phyloP scores from a whole-genome alignment of 2,329 filamentous ascomycete species.

The Chaetomium strumarium region DNA sequence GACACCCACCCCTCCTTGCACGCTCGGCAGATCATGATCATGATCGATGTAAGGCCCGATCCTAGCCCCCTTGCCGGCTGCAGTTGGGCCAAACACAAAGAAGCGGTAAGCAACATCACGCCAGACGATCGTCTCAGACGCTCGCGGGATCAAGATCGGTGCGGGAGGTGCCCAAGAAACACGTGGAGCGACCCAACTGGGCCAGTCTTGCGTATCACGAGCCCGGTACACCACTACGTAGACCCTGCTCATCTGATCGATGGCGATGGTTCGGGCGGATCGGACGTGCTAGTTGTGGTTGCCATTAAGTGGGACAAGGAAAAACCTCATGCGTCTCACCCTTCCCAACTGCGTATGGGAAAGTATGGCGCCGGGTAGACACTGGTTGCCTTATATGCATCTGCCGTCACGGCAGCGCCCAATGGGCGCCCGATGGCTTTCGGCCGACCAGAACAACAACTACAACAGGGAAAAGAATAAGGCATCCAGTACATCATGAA shows the following conservation, averaged over 20 bases:
- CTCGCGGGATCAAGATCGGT: conserved; percentile 19
- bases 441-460: neutral
- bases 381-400: conserved; percentile 7
- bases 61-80: neutral
- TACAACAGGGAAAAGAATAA: neutral
- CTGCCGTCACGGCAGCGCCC: conserved; percentile 6
- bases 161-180: conserved; percentile 13
- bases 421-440: conserved; percentile 13
- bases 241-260: conserved; percentile 12
- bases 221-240: conserved; percentile 4
- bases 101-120: conserved; percentile 14
- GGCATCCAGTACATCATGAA: neutral
- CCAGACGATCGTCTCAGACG: conserved; percentile 5
- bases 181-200: conserved; percentile 23
- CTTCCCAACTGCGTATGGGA: neutral
- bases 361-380: neutral
- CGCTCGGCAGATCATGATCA: neutral
- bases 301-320: neutral
- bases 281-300: neutral
- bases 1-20: neutral
- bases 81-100: neutral
- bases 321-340: neutral
- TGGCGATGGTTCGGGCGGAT: conserved; percentile 2
- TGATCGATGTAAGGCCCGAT: conserved; percentile 2
- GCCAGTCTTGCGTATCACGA: conserved; percentile 3